A percentile compares a stretch with the other conserved stretches of the same genome.
phyloP scores from a whole-genome alignment of 805 yeast genomes.

The Nematodospora valgi region DNA sequence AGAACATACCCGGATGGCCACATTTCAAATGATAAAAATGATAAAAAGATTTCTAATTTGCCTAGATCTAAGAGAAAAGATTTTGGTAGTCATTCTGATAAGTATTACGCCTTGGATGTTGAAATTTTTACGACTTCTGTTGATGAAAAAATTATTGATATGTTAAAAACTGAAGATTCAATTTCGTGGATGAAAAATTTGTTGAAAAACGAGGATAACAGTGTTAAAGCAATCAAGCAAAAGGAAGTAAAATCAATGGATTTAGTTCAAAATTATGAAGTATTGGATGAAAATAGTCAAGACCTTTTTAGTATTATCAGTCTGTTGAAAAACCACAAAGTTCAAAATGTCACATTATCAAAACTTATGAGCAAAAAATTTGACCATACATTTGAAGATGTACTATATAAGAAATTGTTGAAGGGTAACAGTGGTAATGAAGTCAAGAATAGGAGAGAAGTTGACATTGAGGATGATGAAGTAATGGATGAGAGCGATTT shows the following conservation, averaged over 20 bases:
- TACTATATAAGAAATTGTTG: constrained; percentile 3
- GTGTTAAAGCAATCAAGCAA: constrained; percentile 2
- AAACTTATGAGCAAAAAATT: constrained; percentile 6
- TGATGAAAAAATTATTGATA: constrained; percentile 38
- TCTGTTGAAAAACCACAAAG: constrained; percentile 3
- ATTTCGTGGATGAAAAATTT: constrained; percentile 19
- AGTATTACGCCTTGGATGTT: constrained; percentile 65
- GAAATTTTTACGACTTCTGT: constrained; percentile 51
- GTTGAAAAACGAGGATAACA: constrained; percentile 5
- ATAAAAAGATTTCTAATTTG: constrained; percentile 13
- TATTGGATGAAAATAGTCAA: constrained; percentile 6
- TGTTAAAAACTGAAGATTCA: constrained; percentile 14
- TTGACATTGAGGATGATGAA: constrained; percentile 16
- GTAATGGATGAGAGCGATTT: constrained; percentile 22
- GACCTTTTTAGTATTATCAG: constrained; percentile 9
- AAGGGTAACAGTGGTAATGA: constrained; percentile 8
- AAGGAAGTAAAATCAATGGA: constrained; percentile 7
- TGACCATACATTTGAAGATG: constrained; percentile 9
- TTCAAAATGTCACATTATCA: constrained; percentile 1
- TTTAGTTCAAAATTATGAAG: constrained; percentile 8
- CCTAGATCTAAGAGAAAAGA: constrained; percentile 57
- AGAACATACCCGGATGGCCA: constrained; percentile 56
- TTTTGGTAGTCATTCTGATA: constrained; percentile 67
- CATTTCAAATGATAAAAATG: constrained; percentile 5
- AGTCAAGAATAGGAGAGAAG: constrained; percentile 17